Base-by-base conservation (phyloP, 352 stramenopile genomes). In the Globisporangium polare region DNA sequence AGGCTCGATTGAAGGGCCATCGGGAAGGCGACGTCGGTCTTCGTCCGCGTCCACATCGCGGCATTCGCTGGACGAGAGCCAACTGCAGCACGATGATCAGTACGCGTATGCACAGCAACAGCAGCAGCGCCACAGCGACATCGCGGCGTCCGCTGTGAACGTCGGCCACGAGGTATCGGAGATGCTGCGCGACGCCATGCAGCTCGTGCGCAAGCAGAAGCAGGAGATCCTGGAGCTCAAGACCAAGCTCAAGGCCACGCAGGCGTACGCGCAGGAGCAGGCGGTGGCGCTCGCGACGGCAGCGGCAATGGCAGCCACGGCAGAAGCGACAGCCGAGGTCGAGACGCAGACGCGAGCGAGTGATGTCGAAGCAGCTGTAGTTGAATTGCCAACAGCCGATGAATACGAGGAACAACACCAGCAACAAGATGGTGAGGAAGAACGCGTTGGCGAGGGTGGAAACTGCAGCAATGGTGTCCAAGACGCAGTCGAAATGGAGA, bases 161-260 rank as follows among this genome's bases (percentile, higher is more conserved):
- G 58, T 78, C 3, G 71, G 80, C 5, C 55, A 71, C 0, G 78
- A 90, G 20, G 63, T 86, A 20, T 80, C 77, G 0, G 63, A 85
- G 37, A 79, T 83, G 75, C 67, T 94, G n/a, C 73, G 71, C 7
- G 83, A 91, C 41, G 86, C 86, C 1, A 76, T 94, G 73, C 56
- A 60, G 33, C 63, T 91, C 53, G 73, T 92, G 52, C 74, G 78
- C 43, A 79, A 79, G 45, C 86, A 94, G 57, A 86, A 86, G 42
- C 58, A 76, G 6, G 83, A 94, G 58, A 92, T 94, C 55, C n/a
- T 75, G 2, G 72, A 86, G 43, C 71, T 89, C 17, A 79, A 74
- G 51, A 57, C 62, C 18, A 62, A 74, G 43, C 20, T 88, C 5
- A 29, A 68, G 15, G 57, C 39, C 15, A 55, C 62, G 20, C 57